Conservation (phyloP, 2,329 filamentous ascomycete genomes). For the Chaetothyriales sp. region DNA sequence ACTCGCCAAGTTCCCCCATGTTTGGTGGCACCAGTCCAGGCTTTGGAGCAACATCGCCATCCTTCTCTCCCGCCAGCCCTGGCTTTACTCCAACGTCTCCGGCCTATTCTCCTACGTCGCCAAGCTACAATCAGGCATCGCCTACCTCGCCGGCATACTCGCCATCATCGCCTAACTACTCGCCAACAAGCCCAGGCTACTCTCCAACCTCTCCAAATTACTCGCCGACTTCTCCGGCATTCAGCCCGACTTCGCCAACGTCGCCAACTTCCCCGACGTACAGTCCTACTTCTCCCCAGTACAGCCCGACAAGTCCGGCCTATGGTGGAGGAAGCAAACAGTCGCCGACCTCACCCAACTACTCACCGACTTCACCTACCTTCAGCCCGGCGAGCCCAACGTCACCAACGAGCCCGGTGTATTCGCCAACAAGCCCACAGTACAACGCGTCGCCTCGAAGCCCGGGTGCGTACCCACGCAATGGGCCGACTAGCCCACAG, state of each 20-base stretch:
- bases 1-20: conserved; percentile 63
- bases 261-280: conserved; percentile 60
- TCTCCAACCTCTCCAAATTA: conserved; percentile 37
- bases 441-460: conserved; percentile 27
- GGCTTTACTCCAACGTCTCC: conserved; percentile 59
- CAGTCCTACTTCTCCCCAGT: conserved; percentile 45
- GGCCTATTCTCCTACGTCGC: conserved; percentile 49
- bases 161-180: conserved; percentile 45
- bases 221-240: conserved; percentile 51
- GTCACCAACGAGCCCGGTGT: conserved; percentile 38
- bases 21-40: conserved; percentile 41
- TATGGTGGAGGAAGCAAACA: conserved; percentile 23
- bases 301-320: conserved; percentile 41
- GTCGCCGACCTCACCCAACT: conserved; percentile 40
- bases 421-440: conserved; percentile 36
- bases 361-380: conserved; percentile 44
- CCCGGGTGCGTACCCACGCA: conserved; percentile 38
- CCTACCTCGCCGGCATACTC: conserved; percentile 58
- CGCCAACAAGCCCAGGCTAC: conserved; percentile 37
- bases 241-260: conserved; percentile 44
- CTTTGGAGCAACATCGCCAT: conserved; percentile 36
- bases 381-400: conserved; percentile 47
- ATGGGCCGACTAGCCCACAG: conserved; percentile 33
- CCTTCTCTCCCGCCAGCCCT: conserved; percentile 40
- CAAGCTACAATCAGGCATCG: conserved; percentile 43